Percentiles rank a stretch among this genome's conserved stretches.
Conservation (phyloP, 2,329 filamentous ascomycete genomes). For the Akanthomyces muscarius region DNA sequence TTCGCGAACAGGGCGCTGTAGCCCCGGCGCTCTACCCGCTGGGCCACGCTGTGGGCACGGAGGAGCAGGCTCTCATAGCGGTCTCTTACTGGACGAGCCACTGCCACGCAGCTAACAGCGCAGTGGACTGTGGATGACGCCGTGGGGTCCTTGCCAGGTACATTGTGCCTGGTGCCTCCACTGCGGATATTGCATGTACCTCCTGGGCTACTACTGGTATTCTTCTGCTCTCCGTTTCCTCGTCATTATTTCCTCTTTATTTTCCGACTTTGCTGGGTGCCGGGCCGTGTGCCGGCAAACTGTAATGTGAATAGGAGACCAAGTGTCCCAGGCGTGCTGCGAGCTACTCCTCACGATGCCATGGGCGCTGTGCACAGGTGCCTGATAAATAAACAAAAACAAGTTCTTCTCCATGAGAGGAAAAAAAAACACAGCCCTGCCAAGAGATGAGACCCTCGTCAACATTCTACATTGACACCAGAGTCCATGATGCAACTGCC, state of each 20-base stretch:
- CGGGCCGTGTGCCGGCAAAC: no score
- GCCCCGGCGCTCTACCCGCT: not conserved
- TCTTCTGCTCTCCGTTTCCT: not conserved
- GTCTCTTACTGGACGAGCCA: not conserved
- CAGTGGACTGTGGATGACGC: not conserved
- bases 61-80: no score
- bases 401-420: not conserved
- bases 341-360: no score
- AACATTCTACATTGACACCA: not conserved
- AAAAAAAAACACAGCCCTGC: not conserved
- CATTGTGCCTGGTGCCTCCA: not conserved
- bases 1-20: not conserved
- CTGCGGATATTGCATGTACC: not conserved
- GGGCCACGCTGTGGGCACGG: not conserved
- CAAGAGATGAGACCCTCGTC: conserved; percentile 7
- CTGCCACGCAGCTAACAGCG: not conserved
- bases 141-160: not conserved
- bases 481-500: not conserved
- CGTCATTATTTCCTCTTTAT: not conserved
- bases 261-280: not conserved
- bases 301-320: no score
- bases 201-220: no score
- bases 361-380: no score
- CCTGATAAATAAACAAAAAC: not conserved
- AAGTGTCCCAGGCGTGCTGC: no score